Evolutionary conservation across 352 stramenopile species (phyloP).

Genomic region (Phytophthora crassamura): DNA sequence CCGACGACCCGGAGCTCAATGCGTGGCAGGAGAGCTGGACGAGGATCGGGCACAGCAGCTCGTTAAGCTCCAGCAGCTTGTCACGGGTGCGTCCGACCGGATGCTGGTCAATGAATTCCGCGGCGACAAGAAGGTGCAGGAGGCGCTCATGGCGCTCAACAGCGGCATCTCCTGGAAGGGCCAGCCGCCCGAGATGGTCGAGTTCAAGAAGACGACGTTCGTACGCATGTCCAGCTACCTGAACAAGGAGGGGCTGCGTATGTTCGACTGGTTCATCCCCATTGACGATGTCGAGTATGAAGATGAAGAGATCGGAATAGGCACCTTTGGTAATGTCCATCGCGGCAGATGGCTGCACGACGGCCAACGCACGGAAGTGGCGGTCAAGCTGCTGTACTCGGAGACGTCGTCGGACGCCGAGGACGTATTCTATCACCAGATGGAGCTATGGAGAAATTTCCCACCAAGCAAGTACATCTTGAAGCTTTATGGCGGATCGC

Average conservation of each 20-base stretch:
- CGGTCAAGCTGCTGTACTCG: slow-evolving; percentile 13
- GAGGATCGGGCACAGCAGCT: slow-evolving; percentile 6
- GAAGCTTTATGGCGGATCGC: slow-evolving; percentile 44
- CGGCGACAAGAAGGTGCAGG: slow-evolving; percentile 27
- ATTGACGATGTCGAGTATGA: slow-evolving; percentile 32
- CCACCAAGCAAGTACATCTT: slow-evolving; percentile 40
- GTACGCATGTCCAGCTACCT: slow-evolving; percentile 10
- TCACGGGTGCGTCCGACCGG: background rate
- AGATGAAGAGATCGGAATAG: slow-evolving; percentile 12
- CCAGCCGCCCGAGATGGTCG: slow-evolving; percentile 10
- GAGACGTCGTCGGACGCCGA: too few species aligned
- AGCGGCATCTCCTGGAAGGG: slow-evolving; percentile 13
- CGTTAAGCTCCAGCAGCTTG: slow-evolving; percentile 7
- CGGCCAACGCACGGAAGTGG: slow-evolving; percentile 30
- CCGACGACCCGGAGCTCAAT: background rate
- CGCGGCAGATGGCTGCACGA: slow-evolving; percentile 17
- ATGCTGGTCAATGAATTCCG: slow-evolving; percentile 28
- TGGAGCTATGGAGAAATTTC: slow-evolving; percentile 41
- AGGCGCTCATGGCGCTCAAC: slow-evolving; percentile 25
- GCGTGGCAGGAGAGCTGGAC: slow-evolving; percentile 18
- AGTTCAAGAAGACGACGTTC: slow-evolving; percentile 23
- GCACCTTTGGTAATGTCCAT: slow-evolving; percentile 18
- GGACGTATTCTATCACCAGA: slow-evolving; percentile 37
- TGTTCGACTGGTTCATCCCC: slow-evolving; percentile 37
- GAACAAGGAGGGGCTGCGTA: slow-evolving; percentile 6